Conservation (phyloP, 73 alveolate genomes). For the Paramecium caudatum region DNA sequence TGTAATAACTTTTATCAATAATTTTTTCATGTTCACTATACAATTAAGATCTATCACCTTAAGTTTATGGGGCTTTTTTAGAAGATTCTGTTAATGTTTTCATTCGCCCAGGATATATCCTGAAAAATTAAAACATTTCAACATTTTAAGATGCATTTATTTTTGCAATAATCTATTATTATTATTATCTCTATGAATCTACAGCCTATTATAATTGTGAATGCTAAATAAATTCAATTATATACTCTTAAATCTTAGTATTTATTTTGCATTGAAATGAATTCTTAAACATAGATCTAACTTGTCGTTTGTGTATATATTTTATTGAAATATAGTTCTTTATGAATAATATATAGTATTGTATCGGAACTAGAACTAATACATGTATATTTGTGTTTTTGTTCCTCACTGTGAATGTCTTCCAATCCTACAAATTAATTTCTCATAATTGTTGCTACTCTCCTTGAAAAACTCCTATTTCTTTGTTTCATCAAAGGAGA, state of each 20-base stretch:
- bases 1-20: background rate
- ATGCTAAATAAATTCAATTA: background rate
- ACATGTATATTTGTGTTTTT: constrained; percentile 18
- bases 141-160: background rate
- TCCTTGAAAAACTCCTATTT: background rate
- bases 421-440: constrained; percentile 14
- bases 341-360: background rate
- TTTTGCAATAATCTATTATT: background rate
- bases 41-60: background rate
- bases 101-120: background rate
- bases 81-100: background rate
- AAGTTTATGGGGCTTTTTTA: background rate
- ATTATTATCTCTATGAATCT: background rate
- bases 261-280: background rate
- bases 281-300: background rate
- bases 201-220: constrained; percentile 1
- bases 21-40: background rate
- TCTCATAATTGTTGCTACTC: background rate
- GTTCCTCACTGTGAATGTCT: background rate
- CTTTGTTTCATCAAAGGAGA: background rate
- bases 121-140: background rate
- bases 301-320: background rate
- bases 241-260: constrained; percentile 8
- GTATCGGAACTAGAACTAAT: constrained; percentile 8
- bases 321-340: constrained; percentile 3